Evolutionary conservation across 2,329 filamentous ascomycete species (phyloP).

Genomic region (Alternaria consortialis): DNA sequence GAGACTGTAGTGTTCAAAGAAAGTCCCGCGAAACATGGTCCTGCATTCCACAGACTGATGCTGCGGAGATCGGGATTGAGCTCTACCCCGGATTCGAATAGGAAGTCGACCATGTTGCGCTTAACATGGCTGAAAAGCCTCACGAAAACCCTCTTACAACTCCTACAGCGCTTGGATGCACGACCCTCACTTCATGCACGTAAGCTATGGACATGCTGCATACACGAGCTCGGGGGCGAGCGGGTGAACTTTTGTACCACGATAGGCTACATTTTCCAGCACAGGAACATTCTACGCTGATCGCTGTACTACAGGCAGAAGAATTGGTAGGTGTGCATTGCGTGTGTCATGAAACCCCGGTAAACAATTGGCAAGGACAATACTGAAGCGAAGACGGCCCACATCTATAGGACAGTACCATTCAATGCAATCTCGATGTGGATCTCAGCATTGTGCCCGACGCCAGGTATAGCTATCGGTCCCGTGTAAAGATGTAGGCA

Average conservation of each 20-base stretch:
- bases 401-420: not conserved
- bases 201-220: conserved; percentile 5
- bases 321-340: conserved; percentile 3
- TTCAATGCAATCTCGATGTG: not conserved
- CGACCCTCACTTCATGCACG: conserved; percentile 2
- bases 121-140: not conserved
- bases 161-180: conserved; percentile 1
- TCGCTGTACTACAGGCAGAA: conserved; percentile 1
- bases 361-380: not conserved
- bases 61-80: not conserved
- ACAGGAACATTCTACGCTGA: not conserved
- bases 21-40: not conserved
- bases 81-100: not conserved
- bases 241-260: not conserved
- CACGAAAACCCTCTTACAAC: not conserved
- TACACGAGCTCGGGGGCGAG: not conserved
- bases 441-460: not conserved
- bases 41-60: not conserved
- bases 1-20: not conserved
- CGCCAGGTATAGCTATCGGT: not conserved
- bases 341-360: not conserved
- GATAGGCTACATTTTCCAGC: not conserved
- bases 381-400: not conserved
- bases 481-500: not conserved
- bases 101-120: not conserved